Evolutionary conservation across 306 rosid species (phyloP).

Genomic region (Sophora flavescens): DNA sequence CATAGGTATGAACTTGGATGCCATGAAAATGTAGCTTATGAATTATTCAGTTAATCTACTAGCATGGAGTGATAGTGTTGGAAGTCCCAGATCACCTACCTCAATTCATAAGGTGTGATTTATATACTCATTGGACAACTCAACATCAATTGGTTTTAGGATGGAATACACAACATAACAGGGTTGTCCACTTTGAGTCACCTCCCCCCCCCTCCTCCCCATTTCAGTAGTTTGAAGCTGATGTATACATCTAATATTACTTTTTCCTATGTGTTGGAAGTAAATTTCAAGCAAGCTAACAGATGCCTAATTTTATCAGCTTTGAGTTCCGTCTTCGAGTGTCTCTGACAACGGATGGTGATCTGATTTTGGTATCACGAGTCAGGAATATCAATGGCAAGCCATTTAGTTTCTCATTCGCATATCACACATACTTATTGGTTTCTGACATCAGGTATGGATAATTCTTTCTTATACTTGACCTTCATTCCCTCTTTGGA

Average conservation of each 20-base stretch:
- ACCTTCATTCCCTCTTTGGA: not conserved
- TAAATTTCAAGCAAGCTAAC: conserved; percentile 45
- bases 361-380: conserved; percentile 74
- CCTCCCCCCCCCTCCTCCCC: not conserved
- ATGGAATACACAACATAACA: not conserved
- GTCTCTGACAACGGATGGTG: conserved; percentile 69
- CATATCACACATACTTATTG: conserved; percentile 79
- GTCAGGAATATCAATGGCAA: conserved; percentile 81
- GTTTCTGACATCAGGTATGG: conserved; percentile 93
- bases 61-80: not conserved
- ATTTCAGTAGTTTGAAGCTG: not conserved
- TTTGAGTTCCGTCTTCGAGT: conserved; percentile 91
- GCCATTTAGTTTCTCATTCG: conserved; percentile 89
- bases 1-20: conserved; percentile 53
- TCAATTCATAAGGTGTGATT: no score
- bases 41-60: conserved; percentile 15
- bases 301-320: conserved; percentile 53
- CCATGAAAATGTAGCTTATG: conserved; percentile 13
- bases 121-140: no score
- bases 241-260: conserved; percentile 1
- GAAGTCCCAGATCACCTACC: no score
- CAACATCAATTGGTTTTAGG: no score
- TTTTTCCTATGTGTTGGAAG: conserved; percentile 30
- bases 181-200: conserved; percentile 8
- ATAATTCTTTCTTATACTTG: conserved; percentile 39